These are phyloP conservation scores for Erigeron philadelphicus DNA, from an alignment of 140 eudicot genomes.

Conservation along the genomic window DNA sequence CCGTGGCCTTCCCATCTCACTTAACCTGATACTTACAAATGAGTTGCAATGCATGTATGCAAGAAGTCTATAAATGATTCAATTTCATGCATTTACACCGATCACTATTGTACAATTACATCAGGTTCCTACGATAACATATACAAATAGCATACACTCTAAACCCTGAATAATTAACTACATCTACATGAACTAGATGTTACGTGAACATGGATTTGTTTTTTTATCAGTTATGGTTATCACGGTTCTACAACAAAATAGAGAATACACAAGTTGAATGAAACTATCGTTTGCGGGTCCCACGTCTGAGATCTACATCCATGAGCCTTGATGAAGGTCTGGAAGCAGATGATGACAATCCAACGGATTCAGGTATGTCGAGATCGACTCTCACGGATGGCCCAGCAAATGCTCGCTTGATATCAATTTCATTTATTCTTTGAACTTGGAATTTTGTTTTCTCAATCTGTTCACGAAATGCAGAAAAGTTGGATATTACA, in stretches of 20 bases:
- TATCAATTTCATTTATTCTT: slow-evolving; percentile 58
- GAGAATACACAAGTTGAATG: background rate
- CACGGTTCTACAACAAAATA: slow-evolving; percentile 29
- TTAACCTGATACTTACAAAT: no score
- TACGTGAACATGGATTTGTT: background rate
- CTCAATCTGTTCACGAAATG: slow-evolving; percentile 44
- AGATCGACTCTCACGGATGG: slow-evolving; percentile 62
- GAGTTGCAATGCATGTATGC: background rate
- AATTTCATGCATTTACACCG: slow-evolving; percentile 5
- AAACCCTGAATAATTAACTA: slow-evolving; percentile 19
- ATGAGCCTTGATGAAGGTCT: slow-evolving; percentile 59
- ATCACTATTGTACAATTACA: slow-evolving; percentile 15
- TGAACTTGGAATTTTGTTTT: slow-evolving; percentile 54
- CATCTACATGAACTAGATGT: slow-evolving; percentile 14
- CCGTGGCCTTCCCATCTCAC: no score
- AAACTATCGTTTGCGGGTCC: slow-evolving; percentile 50
- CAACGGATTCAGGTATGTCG: slow-evolving; percentile 94
- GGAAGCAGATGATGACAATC: slow-evolving; percentile 49
- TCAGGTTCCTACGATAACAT: slow-evolving; percentile 25
- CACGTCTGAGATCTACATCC: slow-evolving; percentile 61
- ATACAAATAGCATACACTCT: slow-evolving; percentile 25
- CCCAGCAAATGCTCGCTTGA: slow-evolving; percentile 65
- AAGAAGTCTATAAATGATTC: slow-evolving; percentile 5
- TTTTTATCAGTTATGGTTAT: background rate
- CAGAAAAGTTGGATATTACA: background rate